phyloP scores from a whole-genome alignment of 1,284 basidiomycete genomes.

The Grifola frondosa region DNA sequence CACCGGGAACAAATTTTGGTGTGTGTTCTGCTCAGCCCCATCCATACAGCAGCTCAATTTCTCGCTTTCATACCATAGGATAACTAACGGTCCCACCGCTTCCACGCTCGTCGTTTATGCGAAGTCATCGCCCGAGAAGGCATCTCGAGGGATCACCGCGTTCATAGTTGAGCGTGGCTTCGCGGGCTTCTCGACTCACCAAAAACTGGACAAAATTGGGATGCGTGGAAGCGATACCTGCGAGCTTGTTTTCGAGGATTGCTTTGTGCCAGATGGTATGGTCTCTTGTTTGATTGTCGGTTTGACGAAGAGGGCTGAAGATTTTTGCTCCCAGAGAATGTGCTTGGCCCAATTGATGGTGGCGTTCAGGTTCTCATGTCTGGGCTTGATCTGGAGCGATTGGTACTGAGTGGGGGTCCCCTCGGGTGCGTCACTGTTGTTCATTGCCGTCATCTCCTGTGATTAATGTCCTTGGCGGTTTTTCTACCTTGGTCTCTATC shows the following conservation, averaged over 20 bases:
- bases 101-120: conserved; percentile 93
- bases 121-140: conserved; percentile 78
- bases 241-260: conserved; percentile 91
- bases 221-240: conserved; percentile 97
- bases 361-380: conserved; percentile 93
- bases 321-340: conserved; percentile 59
- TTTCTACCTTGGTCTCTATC: too few relatives aligned
- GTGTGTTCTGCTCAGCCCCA: conserved; percentile 20
- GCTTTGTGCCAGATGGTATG: conserved; percentile 80
- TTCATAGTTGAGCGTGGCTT: conserved; percentile 87
- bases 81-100: conserved; percentile 91
- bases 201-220: conserved; percentile 92
- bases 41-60: background rate
- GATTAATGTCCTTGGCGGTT: conserved; percentile 5
- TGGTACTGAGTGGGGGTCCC: conserved; percentile 88
- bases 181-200: conserved; percentile 85
- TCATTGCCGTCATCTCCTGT: background rate
- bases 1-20: conserved; percentile 95
- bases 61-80: conserved; percentile 51
- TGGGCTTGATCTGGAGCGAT: conserved; percentile 88
- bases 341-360: conserved; percentile 77
- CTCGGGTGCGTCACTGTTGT: conserved; percentile 46
- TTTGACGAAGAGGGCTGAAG: background rate
- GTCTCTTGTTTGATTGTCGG: background rate
- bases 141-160: conserved; percentile 88